These are phyloP conservation scores for Myrica gale DNA, from an alignment of 306 rosid species.

Conservation along the genomic window DNA sequence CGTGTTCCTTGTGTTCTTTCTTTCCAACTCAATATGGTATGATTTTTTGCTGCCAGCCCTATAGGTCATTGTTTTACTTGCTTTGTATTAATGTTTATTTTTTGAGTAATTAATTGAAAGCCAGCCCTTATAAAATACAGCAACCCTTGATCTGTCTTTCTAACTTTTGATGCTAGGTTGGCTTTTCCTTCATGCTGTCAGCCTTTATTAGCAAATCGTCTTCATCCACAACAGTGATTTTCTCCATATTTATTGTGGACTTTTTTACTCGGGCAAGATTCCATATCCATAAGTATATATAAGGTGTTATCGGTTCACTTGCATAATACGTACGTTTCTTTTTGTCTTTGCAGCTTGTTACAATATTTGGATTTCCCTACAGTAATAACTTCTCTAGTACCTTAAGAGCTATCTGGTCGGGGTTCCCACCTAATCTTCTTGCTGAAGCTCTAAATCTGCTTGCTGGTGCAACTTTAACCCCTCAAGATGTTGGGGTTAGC, in stretches of 20 bases:
- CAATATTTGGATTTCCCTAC: conserved; percentile 63
- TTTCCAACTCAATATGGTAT: conserved; percentile 86
- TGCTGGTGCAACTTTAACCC: conserved; percentile 48
- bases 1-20: conserved; percentile 68
- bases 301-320: conserved; percentile 9
- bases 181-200: conserved; percentile 81
- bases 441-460: conserved; percentile 62
- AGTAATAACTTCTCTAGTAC: not conserved
- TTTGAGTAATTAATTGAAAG: not conserved
- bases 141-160: conserved; percentile 13
- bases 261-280: conserved; percentile 73
- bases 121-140: not conserved
- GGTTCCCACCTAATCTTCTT: conserved; percentile 87
- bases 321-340: conserved; percentile 29
- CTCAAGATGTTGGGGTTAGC: conserved; percentile 62
- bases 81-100: conserved; percentile 14
- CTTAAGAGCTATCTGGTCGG: conserved; percentile 51
- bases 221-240: conserved; percentile 73
- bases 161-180: conserved; percentile 48
- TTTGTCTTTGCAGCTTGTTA: conserved; percentile 49
- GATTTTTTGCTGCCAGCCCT: conserved; percentile 23
- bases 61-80: conserved; percentile 3
- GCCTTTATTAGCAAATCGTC: conserved; percentile 78
- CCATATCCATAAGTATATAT: conserved; percentile 24
- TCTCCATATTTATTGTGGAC: conserved; percentile 63